A percentile compares a stretch with the other conserved stretches of the same genome.
phyloP scores from a whole-genome alignment of 2,329 filamentous ascomycete species.

The Pseudocercospora cruenta region DNA sequence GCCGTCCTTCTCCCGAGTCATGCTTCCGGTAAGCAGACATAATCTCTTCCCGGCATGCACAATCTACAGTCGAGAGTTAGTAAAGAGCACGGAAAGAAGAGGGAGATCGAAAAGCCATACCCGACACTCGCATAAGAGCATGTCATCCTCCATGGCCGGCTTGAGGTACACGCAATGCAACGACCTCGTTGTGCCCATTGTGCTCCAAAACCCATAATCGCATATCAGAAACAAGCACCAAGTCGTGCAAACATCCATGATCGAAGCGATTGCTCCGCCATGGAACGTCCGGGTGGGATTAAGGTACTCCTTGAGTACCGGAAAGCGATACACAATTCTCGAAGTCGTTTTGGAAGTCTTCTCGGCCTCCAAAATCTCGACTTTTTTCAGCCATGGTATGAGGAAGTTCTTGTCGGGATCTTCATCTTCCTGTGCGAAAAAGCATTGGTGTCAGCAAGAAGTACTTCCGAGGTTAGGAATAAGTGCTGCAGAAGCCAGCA shows the following conservation, averaged over 20 bases:
- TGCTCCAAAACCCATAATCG: slow-evolving; percentile 32
- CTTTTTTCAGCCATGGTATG: slow-evolving; percentile 23
- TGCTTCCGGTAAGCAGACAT: slow-evolving; percentile 27
- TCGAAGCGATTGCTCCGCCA: slow-evolving; percentile 30
- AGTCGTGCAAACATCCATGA: slow-evolving; percentile 31
- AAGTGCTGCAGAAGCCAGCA: not conserved
- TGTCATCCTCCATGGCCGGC: slow-evolving; percentile 29
- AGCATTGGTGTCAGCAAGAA: slow-evolving; percentile 2
- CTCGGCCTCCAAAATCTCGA: slow-evolving; percentile 27
- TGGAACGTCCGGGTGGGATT: slow-evolving; percentile 31
- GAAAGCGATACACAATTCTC: slow-evolving; percentile 28
- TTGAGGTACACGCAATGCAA: slow-evolving; percentile 29
- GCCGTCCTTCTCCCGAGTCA: slow-evolving; percentile 32
- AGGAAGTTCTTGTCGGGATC: slow-evolving; percentile 24
- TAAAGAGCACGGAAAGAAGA: not conserved
- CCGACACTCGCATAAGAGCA: slow-evolving; percentile 30
- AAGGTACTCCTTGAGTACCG: slow-evolving; percentile 29
- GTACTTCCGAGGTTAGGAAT: not conserved
- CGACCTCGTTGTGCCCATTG: slow-evolving; percentile 29
- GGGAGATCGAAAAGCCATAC: slow-evolving; percentile 16
- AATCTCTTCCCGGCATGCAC: slow-evolving; percentile 32
- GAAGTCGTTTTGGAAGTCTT: slow-evolving; percentile 20
- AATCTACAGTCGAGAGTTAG: slow-evolving; percentile 20
- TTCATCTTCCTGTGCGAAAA: slow-evolving; percentile 13
- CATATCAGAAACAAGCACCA: slow-evolving; percentile 27